phyloP scores from a whole-genome alignment of 257 asterid species.

The Thymus mandschuricus region DNA sequence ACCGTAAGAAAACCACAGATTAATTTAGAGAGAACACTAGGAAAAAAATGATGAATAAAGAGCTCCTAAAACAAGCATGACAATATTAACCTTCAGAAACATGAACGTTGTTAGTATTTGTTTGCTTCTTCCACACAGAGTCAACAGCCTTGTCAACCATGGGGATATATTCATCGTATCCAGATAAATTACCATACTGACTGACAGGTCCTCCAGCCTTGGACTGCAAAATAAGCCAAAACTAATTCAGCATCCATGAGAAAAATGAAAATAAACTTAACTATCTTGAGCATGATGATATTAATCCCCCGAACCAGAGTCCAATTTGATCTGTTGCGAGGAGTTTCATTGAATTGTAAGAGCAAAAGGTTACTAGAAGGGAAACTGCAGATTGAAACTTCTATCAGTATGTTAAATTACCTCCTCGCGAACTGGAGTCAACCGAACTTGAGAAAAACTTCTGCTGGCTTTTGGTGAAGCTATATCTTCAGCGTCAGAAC shows the following conservation, averaged over 20 bases:
- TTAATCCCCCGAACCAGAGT: not conserved
- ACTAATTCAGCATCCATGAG: constrained; percentile 21
- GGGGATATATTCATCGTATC: constrained; percentile 80
- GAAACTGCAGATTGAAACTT: not conserved
- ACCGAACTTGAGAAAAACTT: constrained; percentile 57
- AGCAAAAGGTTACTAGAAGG: not conserved
- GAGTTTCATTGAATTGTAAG: not conserved
- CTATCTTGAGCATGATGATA: not conserved
- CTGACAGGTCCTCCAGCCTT: constrained; percentile 55
- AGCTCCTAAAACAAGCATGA: constrained; percentile 17
- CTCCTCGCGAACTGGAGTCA: constrained; percentile 86
- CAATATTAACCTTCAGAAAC: constrained; percentile 53
- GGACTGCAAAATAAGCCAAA: constrained; percentile 47
- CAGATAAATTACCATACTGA: constrained; percentile 49
- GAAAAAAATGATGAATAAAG: constrained; percentile 18
- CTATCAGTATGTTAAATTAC: constrained; percentile 32
- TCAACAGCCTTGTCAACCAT: constrained; percentile 88
- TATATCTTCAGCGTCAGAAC: constrained; percentile 86
- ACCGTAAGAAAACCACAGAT: not conserved
- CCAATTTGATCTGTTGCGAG: not conserved
- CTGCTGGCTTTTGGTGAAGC: constrained; percentile 65
- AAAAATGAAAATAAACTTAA: constrained; percentile 7
- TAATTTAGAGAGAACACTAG: constrained; percentile 6
- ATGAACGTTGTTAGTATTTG: constrained; percentile 38
- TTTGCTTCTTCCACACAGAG: constrained; percentile 64